Percentiles rank a stretch among this genome's conserved stretches.
Conservation (phyloP, 805 yeast genomes). For the Yamadazyma phyllophila region DNA sequence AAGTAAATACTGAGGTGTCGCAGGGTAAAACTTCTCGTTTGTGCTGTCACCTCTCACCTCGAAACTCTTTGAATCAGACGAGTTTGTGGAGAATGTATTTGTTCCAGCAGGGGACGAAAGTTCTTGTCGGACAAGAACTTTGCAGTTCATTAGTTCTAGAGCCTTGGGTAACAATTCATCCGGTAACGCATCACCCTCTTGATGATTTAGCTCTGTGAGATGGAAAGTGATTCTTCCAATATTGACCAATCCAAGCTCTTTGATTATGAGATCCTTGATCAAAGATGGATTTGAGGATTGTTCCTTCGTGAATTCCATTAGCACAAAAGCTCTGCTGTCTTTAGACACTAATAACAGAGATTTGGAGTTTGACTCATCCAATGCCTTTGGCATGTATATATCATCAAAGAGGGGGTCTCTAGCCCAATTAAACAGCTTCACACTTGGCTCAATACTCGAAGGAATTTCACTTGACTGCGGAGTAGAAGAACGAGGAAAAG, state of each 20-base stretch:
- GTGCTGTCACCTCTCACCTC: conserved; percentile 42
- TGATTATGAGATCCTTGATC: conserved; percentile 40
- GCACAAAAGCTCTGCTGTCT: conserved; percentile 57
- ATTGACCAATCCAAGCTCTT: conserved; percentile 34
- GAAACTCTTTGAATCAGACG: conserved; percentile 55
- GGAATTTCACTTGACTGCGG: conserved; percentile 6
- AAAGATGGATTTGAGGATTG: conserved; percentile 21
- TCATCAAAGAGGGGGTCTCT: conserved; percentile 19
- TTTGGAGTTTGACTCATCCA: neutral
- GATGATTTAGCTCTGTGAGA: conserved; percentile 66
- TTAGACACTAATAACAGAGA: conserved; percentile 51
- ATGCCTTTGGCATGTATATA: conserved; percentile 23
- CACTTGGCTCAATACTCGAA: conserved; percentile 4
- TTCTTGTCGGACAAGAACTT: conserved; percentile 33
- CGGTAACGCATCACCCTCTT: conserved; percentile 55
- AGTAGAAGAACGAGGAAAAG: conserved; percentile 7
- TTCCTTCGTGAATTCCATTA: conserved; percentile 27
- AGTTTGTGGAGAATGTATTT: conserved; percentile 45
- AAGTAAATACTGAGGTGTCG: conserved; percentile 67
- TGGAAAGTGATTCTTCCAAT: conserved; percentile 43
- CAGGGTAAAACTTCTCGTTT: conserved; percentile 48
- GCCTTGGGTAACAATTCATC: conserved; percentile 39
- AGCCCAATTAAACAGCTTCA: neutral
- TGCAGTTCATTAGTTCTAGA: conserved; percentile 26
- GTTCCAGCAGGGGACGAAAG: conserved; percentile 31